Evolutionary conservation across 345 rosid species (phyloP).

Genomic region (Eucalyptus decipiens): DNA sequence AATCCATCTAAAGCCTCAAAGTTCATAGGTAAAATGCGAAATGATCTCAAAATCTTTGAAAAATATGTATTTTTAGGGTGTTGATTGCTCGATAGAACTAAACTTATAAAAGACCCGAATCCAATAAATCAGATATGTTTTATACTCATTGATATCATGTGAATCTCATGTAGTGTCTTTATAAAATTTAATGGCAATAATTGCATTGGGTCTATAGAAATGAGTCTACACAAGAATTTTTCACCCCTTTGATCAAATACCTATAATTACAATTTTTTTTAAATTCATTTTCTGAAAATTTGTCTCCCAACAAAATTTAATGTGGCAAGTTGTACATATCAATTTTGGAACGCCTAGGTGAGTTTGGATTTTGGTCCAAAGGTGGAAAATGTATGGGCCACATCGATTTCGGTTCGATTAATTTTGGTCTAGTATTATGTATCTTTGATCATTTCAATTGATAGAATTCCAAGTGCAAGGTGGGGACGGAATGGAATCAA

Average conservation of each 20-base stretch:
- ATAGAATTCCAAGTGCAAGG: background rate
- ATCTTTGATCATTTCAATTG: background rate
- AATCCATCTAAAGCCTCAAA: background rate
- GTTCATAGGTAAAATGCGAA: background rate
- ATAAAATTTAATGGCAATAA: background rate
- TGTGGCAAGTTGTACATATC: too few relatives aligned
- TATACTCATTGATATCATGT: background rate
- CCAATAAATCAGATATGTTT: rapidly evolving
- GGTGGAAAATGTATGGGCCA: background rate
- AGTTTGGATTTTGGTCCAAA: background rate
- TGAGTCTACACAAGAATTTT: background rate
- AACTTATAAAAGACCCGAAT: background rate
- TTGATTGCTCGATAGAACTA: background rate
- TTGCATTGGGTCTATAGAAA: background rate
- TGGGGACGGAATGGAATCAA: rapidly evolving
- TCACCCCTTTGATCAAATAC: background rate
- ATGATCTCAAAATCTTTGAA: background rate
- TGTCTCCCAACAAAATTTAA: background rate
- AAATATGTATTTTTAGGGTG: background rate
- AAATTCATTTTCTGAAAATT: background rate
- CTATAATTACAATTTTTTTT: background rate
- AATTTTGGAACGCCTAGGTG: background rate
- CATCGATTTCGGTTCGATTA: rapidly evolving
- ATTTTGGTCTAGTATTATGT: background rate
- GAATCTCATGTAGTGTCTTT: background rate